Conservation (phyloP, 2,329 filamentous ascomycete species). For the Cladosporium sp. region DNA sequence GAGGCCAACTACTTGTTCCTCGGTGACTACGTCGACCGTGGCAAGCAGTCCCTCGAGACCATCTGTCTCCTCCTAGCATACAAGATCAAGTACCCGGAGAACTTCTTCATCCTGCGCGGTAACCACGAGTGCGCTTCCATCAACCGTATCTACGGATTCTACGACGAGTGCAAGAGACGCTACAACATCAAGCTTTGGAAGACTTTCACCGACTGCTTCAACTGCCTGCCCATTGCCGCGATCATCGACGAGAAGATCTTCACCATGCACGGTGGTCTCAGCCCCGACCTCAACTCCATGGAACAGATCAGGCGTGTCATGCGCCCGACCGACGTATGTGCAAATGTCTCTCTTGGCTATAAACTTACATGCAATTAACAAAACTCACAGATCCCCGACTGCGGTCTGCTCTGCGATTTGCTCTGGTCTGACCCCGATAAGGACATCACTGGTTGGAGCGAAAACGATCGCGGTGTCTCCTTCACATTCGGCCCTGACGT, state of each 20-base stretch:
- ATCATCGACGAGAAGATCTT: constrained; percentile 99
- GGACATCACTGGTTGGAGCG: constrained; percentile 98
- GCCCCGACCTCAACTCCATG: constrained; percentile 97
- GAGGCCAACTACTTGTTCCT: constrained; percentile 99
- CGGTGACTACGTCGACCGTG: constrained; percentile 96
- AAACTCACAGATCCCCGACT: constrained; percentile 78
- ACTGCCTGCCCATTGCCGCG: constrained; percentile 94
- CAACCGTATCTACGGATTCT: constrained; percentile 99
- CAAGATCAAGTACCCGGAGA: constrained; percentile 99
- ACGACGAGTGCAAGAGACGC: constrained; percentile 98
- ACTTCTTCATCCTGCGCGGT: constrained; percentile 97
- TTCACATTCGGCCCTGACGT: constrained; percentile 98
- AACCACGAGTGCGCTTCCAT: constrained; percentile 99
- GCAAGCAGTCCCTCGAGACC: constrained; percentile 98
- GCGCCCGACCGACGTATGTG: constrained; percentile 94
- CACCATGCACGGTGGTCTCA: constrained; percentile 97
- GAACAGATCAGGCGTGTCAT: constrained; percentile 99
- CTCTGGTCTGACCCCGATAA: constrained; percentile 99
- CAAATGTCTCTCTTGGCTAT: constrained; percentile 20
- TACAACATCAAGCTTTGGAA: constrained; percentile 99
- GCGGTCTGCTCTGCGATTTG: constrained; percentile 92
- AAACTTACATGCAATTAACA: constrained; percentile 13
- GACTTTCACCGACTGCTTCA: constrained; percentile 99
- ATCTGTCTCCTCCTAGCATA: constrained; percentile 95
- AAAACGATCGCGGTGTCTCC: constrained; percentile 96